Conservation (phyloP, 164 flowering plant genomes). For the Saururus chinensis region DNA sequence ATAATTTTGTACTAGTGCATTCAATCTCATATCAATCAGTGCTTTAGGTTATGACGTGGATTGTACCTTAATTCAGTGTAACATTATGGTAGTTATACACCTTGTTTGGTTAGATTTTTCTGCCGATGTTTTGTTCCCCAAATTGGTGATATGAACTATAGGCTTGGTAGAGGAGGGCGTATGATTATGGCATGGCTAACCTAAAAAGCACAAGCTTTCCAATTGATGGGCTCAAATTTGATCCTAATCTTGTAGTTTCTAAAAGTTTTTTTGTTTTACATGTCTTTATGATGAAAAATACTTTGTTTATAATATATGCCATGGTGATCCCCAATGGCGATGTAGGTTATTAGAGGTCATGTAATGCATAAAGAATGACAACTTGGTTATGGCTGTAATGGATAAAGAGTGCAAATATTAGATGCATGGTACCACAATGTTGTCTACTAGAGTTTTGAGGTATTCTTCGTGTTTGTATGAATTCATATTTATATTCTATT, state of each 20-base stretch:
- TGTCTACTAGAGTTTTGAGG: slow-evolving; percentile 84
- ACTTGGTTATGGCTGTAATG: slow-evolving; percentile 91
- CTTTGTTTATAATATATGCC: not conserved
- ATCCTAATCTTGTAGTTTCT: slow-evolving; percentile 62
- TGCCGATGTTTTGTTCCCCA: not conserved
- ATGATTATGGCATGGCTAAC: slow-evolving; percentile 89
- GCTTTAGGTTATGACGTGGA: slow-evolving; percentile 98
- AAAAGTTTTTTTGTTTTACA: not conserved
- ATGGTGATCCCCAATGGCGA: not conserved
- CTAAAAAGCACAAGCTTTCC: slow-evolving; percentile 77
- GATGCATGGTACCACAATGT: slow-evolving; percentile 92
- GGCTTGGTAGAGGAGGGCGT: slow-evolving; percentile 99
- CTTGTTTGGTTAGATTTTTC: not conserved
- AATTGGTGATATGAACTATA: slow-evolving; percentile 13
- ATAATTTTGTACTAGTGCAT: slow-evolving; percentile 90
- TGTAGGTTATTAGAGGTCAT: slow-evolving; percentile 92
- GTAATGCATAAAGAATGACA: slow-evolving; percentile 84
- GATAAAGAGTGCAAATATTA: slow-evolving; percentile 91
- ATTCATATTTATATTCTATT: not conserved
- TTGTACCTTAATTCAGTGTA: slow-evolving; percentile 87
- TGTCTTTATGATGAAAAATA: slow-evolving; percentile 1
- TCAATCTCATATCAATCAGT: slow-evolving; percentile 91
- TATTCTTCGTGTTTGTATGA: slow-evolving; percentile 9
- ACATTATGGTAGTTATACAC: slow-evolving; percentile 53
- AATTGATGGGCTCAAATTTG: slow-evolving; percentile 84